Base-by-base conservation (phyloP, 2,329 filamentous ascomycete species). In the Kalaharituber pfeilii region DNA sequence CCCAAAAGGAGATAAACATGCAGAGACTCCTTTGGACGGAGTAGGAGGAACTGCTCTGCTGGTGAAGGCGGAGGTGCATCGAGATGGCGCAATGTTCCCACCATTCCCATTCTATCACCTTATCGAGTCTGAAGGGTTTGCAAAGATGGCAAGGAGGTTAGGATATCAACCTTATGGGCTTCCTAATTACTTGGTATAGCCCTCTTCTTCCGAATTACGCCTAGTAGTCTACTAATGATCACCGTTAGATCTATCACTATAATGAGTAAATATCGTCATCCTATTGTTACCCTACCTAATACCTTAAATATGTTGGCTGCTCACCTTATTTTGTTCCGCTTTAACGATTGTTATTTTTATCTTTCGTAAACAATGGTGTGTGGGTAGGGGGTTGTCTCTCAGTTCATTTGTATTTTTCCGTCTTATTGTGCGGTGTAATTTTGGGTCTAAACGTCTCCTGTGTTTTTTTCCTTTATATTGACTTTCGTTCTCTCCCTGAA, bases 31-130 rank as follows among this genome's bases (percentile, higher is more conserved):
- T 44, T 75, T 98, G 7, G 91, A 98, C 66, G 91, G 91, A 50
- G 91, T 98, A 2, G 91, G 91, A 53, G 91, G 91, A 30, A 93
- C 89, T 1, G 85, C 88, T 1, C 72, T 98, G 59, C 72, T 98
- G 65, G 91, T 98, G 57, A 95, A 94, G 72, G 91, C 88, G 1
- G 88, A 96, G 56, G 91, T 98, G 24, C 91, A 98, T 67, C 80
- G 91, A 25, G 91, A 98, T 65, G 91, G 91, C 20, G 89, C 91
- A 67, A 98, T 96, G 89, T 98, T 98, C 71, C 91, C 91, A 18
- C 79, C 91, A 0, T 98, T 98, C 67, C 71, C 89, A 2, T 98
- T 98, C 66, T 96, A 95, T 67, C 84, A 98, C 69, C 74, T 98
- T 57, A 93, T 98, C 57, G 91, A 98, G 73, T 96, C 91, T 0